Percentiles rank a stretch among this genome's conserved stretches.
Conservation (phyloP, 352 stramenopile genomes). For the Globisporangium solare region DNA sequence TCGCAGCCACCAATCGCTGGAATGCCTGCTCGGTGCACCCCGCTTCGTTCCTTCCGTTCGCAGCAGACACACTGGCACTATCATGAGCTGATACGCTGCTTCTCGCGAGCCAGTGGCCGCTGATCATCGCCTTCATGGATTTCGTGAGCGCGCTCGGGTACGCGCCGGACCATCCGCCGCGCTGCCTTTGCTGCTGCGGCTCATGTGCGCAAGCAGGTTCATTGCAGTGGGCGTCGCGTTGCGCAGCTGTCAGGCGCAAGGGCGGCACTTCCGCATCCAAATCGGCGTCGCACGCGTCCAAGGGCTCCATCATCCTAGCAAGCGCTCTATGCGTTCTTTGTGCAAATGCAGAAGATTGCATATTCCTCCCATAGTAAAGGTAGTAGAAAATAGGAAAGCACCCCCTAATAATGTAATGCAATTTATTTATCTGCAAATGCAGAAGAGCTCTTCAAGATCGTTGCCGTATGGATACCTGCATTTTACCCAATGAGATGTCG, state of each 20-base stretch:
- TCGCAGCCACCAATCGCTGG: constrained; percentile 25
- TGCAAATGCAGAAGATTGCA: too few relatives aligned
- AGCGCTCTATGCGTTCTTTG: too few relatives aligned
- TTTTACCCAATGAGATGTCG: too few relatives aligned
- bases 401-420: too few relatives aligned
- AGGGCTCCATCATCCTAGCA: constrained; percentile 6
- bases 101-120: constrained; percentile 13
- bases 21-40: constrained; percentile 21
- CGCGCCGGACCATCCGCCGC: constrained; percentile 10
- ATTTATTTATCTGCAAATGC: too few relatives aligned
- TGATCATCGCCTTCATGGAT: constrained; percentile 57
- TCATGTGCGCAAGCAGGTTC: constrained; percentile 4
- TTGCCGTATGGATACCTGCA: too few relatives aligned
- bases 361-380: too few relatives aligned
- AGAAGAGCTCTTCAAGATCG: too few relatives aligned
- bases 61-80: background rate
- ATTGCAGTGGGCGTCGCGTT: too few relatives aligned
- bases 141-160: constrained; percentile 47
- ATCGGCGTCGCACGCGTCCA: constrained; percentile 5
- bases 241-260: background rate
- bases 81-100: background rate
- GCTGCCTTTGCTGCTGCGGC: constrained; percentile 2
- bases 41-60: constrained; percentile 8
- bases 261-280: background rate
- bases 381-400: too few relatives aligned